These are phyloP conservation scores for Echites panduratus DNA, from an alignment of 257 asterid species.

Conservation along the genomic window DNA sequence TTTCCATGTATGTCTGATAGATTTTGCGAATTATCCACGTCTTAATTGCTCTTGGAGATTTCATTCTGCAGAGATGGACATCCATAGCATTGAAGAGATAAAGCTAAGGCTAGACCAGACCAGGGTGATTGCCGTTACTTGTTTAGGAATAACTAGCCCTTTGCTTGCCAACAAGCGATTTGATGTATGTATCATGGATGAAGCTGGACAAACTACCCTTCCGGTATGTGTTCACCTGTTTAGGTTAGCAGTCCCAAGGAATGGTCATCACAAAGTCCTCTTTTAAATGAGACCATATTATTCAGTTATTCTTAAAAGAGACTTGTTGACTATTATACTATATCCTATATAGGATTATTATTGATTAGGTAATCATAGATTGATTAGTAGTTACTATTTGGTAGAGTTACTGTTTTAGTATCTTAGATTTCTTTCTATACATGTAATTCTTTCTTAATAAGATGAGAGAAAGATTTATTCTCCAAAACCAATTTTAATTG, in stretches of 20 bases:
- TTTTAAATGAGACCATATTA: background rate
- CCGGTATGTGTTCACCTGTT: constrained; percentile 48
- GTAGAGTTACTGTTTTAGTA: too few relatives aligned
- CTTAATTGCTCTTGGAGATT: constrained; percentile 17
- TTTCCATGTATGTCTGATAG: constrained; percentile 9
- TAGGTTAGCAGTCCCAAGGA: background rate
- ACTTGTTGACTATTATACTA: too few relatives aligned
- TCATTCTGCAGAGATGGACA: constrained; percentile 46
- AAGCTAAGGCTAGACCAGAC: constrained; percentile 54
- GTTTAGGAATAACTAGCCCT: constrained; percentile 92
- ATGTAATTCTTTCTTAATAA: too few relatives aligned
- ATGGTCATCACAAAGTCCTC: background rate
- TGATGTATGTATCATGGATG: constrained; percentile 98
- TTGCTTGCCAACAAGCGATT: constrained; percentile 76
- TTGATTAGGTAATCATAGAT: too few relatives aligned
- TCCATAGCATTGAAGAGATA: constrained; percentile 53
- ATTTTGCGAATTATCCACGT: constrained; percentile 11
- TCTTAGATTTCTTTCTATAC: too few relatives aligned
- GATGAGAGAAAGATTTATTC: too few relatives aligned
- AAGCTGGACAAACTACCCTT: constrained; percentile 95
- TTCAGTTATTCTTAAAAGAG: background rate
- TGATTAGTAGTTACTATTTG: too few relatives aligned
- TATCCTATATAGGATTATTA: too few relatives aligned
- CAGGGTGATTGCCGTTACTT: constrained; percentile 86
- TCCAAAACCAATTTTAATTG: too few relatives aligned